A percentile compares a stretch with the other conserved stretches of the same genome.
Conservation (phyloP, 495 filamentous ascomycete species). For the Hypoxylon fragiforme region DNA sequence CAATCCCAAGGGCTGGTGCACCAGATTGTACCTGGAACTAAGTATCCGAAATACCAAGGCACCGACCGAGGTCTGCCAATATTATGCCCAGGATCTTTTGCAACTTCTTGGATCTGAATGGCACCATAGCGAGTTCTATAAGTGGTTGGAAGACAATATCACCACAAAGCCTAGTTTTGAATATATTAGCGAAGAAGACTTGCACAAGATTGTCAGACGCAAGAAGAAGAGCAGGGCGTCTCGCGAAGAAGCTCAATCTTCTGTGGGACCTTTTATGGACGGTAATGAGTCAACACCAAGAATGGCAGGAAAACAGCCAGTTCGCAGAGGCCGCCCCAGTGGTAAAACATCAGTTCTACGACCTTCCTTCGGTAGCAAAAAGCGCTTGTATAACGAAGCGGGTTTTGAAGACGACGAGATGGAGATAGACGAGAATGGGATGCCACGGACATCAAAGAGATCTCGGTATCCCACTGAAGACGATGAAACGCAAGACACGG, state of each 20-base stretch:
- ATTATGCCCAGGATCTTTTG: constrained; percentile 39
- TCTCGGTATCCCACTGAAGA: constrained; percentile 34
- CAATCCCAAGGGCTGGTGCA: constrained; percentile 24
- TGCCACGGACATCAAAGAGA: constrained; percentile 41
- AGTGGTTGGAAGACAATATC: constrained; percentile 30
- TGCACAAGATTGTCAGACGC: constrained; percentile 36
- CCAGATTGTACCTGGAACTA: constrained; percentile 38
- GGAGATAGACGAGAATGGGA: constrained; percentile 37
- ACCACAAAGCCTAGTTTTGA: constrained; percentile 27
- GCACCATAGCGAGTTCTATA: constrained; percentile 33
- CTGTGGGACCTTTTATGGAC: constrained; percentile 8
- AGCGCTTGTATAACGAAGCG: constrained; percentile 34
- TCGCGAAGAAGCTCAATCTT: constrained; percentile 1
- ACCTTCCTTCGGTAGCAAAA: constrained; percentile 37
- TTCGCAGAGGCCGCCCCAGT: constrained; percentile 29
- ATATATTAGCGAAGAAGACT: constrained; percentile 26
- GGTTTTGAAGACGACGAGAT: constrained; percentile 38
- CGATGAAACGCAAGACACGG: constrained; percentile 36
- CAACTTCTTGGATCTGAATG: constrained; percentile 36
- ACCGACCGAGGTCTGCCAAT: constrained; percentile 36
- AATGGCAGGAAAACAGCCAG: constrained; percentile 19
- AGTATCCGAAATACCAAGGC: constrained; percentile 37
- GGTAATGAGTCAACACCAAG: constrained; percentile 30
- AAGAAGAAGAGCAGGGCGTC: constrained; percentile 26
- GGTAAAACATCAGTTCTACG: constrained; percentile 44